phyloP scores from a whole-genome alignment of 768 basidiomycete genomes.

The Psilocybe subaeruginosa region DNA sequence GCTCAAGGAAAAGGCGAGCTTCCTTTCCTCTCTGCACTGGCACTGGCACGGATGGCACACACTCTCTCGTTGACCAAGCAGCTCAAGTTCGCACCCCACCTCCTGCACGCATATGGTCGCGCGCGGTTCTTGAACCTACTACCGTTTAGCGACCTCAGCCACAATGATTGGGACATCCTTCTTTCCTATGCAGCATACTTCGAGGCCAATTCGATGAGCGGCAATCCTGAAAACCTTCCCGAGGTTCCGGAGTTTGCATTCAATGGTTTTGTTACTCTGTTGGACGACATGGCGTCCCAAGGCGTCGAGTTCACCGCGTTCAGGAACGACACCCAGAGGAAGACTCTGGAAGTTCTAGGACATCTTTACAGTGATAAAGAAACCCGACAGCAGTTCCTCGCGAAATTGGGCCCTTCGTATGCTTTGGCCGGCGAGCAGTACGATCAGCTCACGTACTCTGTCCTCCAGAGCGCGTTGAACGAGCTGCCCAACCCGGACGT shows the following conservation, averaged over 20 bases:
- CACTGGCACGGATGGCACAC: slow-evolving; percentile 27
- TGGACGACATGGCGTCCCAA: slow-evolving; percentile 40
- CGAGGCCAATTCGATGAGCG: slow-evolving; percentile 32
- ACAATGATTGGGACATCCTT: slow-evolving; percentile 50
- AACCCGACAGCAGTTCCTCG: slow-evolving; percentile 25
- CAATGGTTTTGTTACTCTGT: slow-evolving; percentile 40
- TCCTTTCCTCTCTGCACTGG: slow-evolving; percentile 4
- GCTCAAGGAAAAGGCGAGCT: slow-evolving; percentile 7
- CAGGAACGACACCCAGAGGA: slow-evolving; percentile 24
- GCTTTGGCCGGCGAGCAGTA: slow-evolving; percentile 24
- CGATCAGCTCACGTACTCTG: slow-evolving; percentile 17
- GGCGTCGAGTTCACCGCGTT: slow-evolving; percentile 34
- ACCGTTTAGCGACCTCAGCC: slow-evolving; percentile 30
- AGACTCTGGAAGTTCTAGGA: slow-evolving; percentile 29
- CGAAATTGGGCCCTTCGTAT: slow-evolving; percentile 35
- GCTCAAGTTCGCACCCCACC: slow-evolving; percentile 36
- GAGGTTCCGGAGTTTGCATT: slow-evolving; percentile 33
- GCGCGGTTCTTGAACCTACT: slow-evolving; percentile 30
- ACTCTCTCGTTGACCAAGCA: slow-evolving; percentile 35
- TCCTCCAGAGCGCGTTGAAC: slow-evolving; percentile 24
- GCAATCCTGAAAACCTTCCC: slow-evolving; percentile 22
- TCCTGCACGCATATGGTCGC: slow-evolving; percentile 50
- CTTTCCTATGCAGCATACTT: slow-evolving; percentile 42
- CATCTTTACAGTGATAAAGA: slow-evolving; percentile 26
- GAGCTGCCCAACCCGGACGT: slow-evolving; percentile 7